Evolutionary conservation across 495 filamentous ascomycete species (phyloP), one percentile per base, ranked within the genome.

Genomic region (Penicillium soppii): DNA sequence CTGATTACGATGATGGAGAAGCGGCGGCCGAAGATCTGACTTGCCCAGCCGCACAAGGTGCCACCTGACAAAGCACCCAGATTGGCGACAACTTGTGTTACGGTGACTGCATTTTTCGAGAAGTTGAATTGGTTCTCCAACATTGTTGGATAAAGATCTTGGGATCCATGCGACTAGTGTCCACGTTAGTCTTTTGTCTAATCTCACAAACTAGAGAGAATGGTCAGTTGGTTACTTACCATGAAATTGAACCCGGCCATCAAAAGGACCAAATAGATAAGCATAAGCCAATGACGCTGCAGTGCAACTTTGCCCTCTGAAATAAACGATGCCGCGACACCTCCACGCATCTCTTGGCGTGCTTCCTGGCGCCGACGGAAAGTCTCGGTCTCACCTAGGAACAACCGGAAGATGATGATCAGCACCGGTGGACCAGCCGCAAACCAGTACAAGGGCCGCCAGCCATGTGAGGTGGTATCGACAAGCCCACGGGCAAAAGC

Each of bases 211-310:
- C 23, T 10, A n/a, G 2, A 47, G 29, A 44, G 5, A 0, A 40
- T 17, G 50, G 35, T 22, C 20, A 20, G 46, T n/a, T 13, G 25
- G 10, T 17, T 22, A 56, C 65, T 35, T 66, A 81, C 78, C 89
- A 92, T 90, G 67, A 92, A 94, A 66, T 94, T 95, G 77, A 95
- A 92, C 1, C 90, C 90, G 6, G 90, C 83, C 90, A 94, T 94
- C 13, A 95, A 74, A 16, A 94, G 67, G 16, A 95, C 88, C 27
- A 94, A 72, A 67, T 95, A 95, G 42, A 84, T 71, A 27, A 94
- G 71, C 5, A 95, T 66, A 15, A 91, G 43, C 90, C 90, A 94
- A 63, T 95, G 88, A 12, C 80, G 79, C 58, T 81, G 83, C 10
- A 95, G 55, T 0, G 88, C 89, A 1, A 90, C 82, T 57, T 86